Conservation (phyloP, 2,329 filamentous ascomycete species). For the Cladosporium cucumerinum region DNA sequence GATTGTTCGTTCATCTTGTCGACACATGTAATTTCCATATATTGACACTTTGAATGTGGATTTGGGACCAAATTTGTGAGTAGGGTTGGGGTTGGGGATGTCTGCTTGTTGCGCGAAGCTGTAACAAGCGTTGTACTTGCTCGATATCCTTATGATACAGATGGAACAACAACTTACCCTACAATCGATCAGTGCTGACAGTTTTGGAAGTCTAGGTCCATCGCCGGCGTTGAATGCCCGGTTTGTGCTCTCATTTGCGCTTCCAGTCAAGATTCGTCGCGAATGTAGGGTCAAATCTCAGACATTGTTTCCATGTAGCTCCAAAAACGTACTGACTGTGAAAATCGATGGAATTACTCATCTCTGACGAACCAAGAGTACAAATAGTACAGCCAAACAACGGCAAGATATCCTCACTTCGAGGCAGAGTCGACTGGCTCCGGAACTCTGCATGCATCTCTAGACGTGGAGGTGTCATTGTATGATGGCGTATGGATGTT, state of each 20-base stretch:
- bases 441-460: background rate
- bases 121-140: background rate
- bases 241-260: background rate
- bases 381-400: too few species aligned
- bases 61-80: too few species aligned
- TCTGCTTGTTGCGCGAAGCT: background rate
- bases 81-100: background rate
- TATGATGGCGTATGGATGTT: background rate
- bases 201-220: background rate
- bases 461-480: background rate
- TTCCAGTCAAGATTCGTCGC: background rate
- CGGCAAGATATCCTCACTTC: background rate
- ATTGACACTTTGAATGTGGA: too few species aligned
- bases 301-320: background rate
- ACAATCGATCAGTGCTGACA: background rate
- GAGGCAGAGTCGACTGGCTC: background rate
- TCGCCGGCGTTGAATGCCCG: background rate
- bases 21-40: background rate
- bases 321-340: background rate
- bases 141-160: background rate
- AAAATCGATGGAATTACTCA: background rate
- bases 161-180: background rate
- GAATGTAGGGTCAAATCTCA: background rate
- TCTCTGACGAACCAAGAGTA: background rate
- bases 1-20: background rate